Percentiles rank a stretch among this genome's conserved stretches.
phyloP scores from a whole-genome alignment of 352 stramenopile species.

The Globisporangium megalacanthum region DNA sequence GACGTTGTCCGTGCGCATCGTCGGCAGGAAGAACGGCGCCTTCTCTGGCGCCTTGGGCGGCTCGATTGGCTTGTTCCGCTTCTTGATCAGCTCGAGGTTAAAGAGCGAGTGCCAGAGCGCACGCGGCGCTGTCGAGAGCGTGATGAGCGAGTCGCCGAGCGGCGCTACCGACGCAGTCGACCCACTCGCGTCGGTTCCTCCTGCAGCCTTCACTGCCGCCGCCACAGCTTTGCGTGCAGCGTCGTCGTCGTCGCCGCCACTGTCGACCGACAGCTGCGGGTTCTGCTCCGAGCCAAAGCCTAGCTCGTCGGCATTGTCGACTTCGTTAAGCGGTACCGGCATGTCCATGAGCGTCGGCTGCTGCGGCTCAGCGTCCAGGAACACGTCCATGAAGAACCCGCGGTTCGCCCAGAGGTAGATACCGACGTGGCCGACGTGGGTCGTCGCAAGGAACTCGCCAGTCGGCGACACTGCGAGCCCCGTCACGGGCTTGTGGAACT shows the following conservation, averaged over 20 bases:
- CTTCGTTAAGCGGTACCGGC: slow-evolving; percentile 84
- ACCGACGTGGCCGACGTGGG: slow-evolving; percentile 86
- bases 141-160: slow-evolving; percentile 63
- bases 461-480: slow-evolving; percentile 91
- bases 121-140: slow-evolving; percentile 68
- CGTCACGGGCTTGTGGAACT: slow-evolving; percentile 90
- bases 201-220: slow-evolving; percentile 38
- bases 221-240: slow-evolving; percentile 17
- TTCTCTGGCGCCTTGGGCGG: slow-evolving; percentile 91
- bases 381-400: slow-evolving; percentile 90
- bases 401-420: slow-evolving; percentile 96
- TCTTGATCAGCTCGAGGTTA: slow-evolving; percentile 93
- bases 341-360: slow-evolving; percentile 88
- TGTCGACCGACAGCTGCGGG: slow-evolving; percentile 30
- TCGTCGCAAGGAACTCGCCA: slow-evolving; percentile 95
- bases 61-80: slow-evolving; percentile 94
- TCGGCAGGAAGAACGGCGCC: slow-evolving; percentile 96
- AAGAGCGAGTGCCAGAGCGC: slow-evolving; percentile 90
- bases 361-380: slow-evolving; percentile 67
- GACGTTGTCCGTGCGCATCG: slow-evolving; percentile 72
- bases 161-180: slow-evolving; percentile 32
- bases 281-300: slow-evolving; percentile 53
- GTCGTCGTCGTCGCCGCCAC: slow-evolving; percentile 8
- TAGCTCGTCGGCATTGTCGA: slow-evolving; percentile 62
- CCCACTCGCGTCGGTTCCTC: slow-evolving; percentile 32